Evolutionary conservation across 2,329 filamentous ascomycete genomes (phyloP), one percentile per base, ranked within the genome.

Genomic region (Graphilbum sp.): DNA sequence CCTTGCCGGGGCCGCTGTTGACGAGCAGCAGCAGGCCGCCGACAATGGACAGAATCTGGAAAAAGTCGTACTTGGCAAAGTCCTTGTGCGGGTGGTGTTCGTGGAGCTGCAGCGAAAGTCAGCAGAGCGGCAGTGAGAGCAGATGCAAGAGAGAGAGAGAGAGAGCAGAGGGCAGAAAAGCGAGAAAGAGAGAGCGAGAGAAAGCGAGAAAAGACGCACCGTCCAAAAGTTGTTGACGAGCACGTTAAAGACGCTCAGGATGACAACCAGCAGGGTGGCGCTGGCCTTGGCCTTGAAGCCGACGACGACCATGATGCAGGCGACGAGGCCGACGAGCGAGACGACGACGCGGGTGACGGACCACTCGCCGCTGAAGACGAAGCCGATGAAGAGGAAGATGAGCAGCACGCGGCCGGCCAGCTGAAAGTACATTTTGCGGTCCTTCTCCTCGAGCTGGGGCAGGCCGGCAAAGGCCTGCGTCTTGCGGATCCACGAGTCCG

Each of bases 201-300:
- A 3, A n/a, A 5, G n/a, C 11, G 16, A 36, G 19, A 13, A 25
- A 31, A 24, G 45, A 67, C 84, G 67, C 69, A 94, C 87, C 55
- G 87, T 96, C 90, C 90, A 98, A 70, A 95, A 98, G 74, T 96
- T 98, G 76, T 98, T 98, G 52, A 96, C 90, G 47, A 96, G 60
- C 34, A 98, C 61, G 61, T 98, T 98, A 70, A 98, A 98, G 46
- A 95, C 66, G 63, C 87, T 95, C 53, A 98, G 67, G 52, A 98
- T 86, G 42, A 98, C 74, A 23, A 98, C 90, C 49, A 98, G 67
- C 51, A 98, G 81, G 38, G 90, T 87, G 32, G 90, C 90, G 60
- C 87, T 95, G 69, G 86, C 93, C 75, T 98, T 98, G 54, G 90
- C 88, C 76, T 98, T 98, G 76, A 98, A 98, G 33, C 90, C 90